Evolutionary conservation across 495 filamentous ascomycete genomes (phyloP).

Genomic region (Niebla homalea): DNA sequence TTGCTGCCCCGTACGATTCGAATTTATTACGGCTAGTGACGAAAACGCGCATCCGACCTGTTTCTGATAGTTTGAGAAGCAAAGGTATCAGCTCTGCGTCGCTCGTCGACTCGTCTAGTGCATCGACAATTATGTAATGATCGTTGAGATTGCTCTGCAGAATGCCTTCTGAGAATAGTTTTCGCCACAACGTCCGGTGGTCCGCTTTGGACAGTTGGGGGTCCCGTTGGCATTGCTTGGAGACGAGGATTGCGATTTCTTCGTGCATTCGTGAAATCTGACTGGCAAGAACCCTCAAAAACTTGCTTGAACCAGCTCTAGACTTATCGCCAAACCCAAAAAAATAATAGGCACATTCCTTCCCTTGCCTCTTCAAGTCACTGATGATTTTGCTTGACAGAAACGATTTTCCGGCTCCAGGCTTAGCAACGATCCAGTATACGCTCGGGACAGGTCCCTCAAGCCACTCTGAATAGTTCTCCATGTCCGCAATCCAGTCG

Average conservation of each 20-base stretch:
- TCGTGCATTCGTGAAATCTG: slow-evolving; percentile 23
- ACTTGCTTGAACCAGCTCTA: slow-evolving; percentile 15
- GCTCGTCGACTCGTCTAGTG: slow-evolving; percentile 25
- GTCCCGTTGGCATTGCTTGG: slow-evolving; percentile 17
- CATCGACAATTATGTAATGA: slow-evolving; percentile 32
- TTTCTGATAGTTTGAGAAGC: slow-evolving; percentile 15
- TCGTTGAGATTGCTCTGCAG: slow-evolving; percentile 10
- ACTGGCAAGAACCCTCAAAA: slow-evolving; percentile 24
- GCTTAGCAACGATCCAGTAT: slow-evolving; percentile 24
- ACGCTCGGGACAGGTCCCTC: slow-evolving; percentile 12
- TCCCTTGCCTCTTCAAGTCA: slow-evolving; percentile 8
- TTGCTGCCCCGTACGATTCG: not conserved
- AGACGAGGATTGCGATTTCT: slow-evolving; percentile 10
- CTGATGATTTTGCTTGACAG: slow-evolving; percentile 17
- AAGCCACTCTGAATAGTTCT: slow-evolving; percentile 20
- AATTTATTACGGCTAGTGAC: slow-evolving; percentile 20
- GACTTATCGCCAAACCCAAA: slow-evolving; percentile 22
- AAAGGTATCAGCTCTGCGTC: slow-evolving; percentile 17
- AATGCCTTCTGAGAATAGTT: slow-evolving; percentile 22
- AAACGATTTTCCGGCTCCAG: slow-evolving; percentile 25
- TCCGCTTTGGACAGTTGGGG: slow-evolving; percentile 16
- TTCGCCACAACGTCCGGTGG: slow-evolving; percentile 25
- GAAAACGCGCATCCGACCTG: slow-evolving; percentile 19
- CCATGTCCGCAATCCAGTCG: slow-evolving; percentile 19
- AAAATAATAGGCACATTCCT: slow-evolving; percentile 23